These are phyloP conservation scores for Plasmodium gallinaceum DNA, from an alignment of 169 alveolate species.

Conservation along the genomic window DNA sequence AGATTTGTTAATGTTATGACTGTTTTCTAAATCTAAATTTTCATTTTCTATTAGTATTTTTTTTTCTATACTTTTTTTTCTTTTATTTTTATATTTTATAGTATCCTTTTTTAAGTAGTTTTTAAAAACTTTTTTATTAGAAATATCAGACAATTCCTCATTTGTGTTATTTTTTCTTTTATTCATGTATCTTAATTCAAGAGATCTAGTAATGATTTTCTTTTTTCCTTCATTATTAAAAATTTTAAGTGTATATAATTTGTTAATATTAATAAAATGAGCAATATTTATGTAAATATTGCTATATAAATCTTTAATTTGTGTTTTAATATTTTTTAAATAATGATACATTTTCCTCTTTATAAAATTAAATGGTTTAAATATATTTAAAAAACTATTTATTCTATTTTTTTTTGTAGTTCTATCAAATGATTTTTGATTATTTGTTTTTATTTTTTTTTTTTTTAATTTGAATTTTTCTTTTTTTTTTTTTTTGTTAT, in stretches of 20 bases:
- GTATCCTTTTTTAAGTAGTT: no score
- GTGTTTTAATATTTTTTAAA: constrained; percentile 2
- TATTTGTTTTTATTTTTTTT: constrained; percentile 19
- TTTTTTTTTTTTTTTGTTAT: not conserved
- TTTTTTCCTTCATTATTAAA: constrained; percentile 20
- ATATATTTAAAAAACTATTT: not conserved
- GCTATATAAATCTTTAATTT: not conserved
- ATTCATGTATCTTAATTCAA: constrained; percentile 21
- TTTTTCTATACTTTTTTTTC: no score
- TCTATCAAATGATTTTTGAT: not conserved
- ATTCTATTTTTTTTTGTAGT: not conserved
- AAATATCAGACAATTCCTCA: not conserved
- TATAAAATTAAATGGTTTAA: constrained; percentile 5
- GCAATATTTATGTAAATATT: constrained; percentile 18
- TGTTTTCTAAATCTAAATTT: no score
- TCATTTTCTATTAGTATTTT: no score
- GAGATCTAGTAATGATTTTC: constrained; percentile 25
- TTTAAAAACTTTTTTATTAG: not conserved
- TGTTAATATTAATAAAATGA: constrained; percentile 46
- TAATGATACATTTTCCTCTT: not conserved
- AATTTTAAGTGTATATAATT: constrained; percentile 32
- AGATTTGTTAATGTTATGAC: no score
- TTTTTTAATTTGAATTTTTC: not conserved
- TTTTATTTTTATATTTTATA: no score
- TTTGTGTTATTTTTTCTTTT: constrained; percentile 7